Evolutionary conservation across 2,329 filamentous ascomycete species (phyloP), one percentile per base, ranked within the genome.

Genomic region (Chrysoporthe puriensis): DNA sequence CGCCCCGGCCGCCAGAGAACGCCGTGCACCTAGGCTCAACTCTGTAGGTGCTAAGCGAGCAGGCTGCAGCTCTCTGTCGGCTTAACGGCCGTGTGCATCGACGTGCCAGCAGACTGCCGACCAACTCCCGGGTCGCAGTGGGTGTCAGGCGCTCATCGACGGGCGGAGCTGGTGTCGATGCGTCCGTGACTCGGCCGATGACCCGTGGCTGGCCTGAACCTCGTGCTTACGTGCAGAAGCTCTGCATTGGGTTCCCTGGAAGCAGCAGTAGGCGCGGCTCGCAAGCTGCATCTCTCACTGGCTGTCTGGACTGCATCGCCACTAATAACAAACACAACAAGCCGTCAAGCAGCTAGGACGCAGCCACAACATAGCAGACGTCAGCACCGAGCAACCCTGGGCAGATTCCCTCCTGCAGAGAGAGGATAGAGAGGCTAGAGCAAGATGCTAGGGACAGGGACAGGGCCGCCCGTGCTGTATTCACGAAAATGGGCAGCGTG

Each of bases 151-250:
- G 66, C 58, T 62, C 66, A 57, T 44, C 60, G 48, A 62, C 66
- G 66, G 66, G 48, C 66, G 64, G 40, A 62, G 61, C 62, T 40
- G 54, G 62, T 66, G 64, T 60, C 64, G 56, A 52, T 67, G 46
- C 57, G 61, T 69, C 64, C 64, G 61, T 32, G 48, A 63, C 64
- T 67, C 64, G 57, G 54, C 67, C 64, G 56, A 54, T 46, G 61
- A 64, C 62, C 48, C 59, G 62, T 67, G 46, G 42, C 58, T 52
- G 43, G 59, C 40, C 62, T 32, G 56, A 62, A 62, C 57, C 60
- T 67, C 62, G 62, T 66, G 64, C 64, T 69, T 69, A 67, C 67
- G 54, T 69, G 67, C 67, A 69, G 67, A 48, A 64, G 58, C 56
- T 46, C 42, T 69, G 58, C 65, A 67, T 54, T 62, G 62, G 43